Evolutionary conservation across 257 asterid genomes (phyloP).

Genomic region (Cynanchum wilfordii): DNA sequence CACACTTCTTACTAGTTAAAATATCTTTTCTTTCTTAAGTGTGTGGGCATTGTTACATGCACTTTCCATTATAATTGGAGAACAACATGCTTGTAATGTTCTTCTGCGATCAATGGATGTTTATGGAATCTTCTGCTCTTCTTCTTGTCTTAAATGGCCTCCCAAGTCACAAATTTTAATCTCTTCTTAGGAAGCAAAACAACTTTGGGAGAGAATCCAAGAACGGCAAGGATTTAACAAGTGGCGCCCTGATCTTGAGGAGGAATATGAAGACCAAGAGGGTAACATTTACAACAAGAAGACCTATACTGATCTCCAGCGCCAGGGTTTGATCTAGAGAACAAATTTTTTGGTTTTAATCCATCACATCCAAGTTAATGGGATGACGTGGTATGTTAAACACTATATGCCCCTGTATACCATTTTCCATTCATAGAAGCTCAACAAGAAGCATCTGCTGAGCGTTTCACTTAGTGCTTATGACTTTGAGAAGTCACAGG

Average conservation of each 20-base stretch:
- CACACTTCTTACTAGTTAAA: background rate
- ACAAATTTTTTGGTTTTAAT: conserved; percentile 14
- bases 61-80: background rate
- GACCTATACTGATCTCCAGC: conserved; percentile 92
- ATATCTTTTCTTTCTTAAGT: background rate
- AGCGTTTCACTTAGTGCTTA: background rate
- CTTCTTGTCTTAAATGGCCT: background rate
- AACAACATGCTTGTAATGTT: background rate
- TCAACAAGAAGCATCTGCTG: no score
- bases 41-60: background rate
- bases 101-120: background rate
- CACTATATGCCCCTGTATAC: background rate
- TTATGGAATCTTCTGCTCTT: background rate
- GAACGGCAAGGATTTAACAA: conserved; percentile 77
- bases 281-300: conserved; percentile 97
- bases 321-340: conserved; percentile 84
- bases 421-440: background rate
- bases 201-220: conserved; percentile 91
- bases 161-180: background rate
- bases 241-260: conserved; percentile 99
- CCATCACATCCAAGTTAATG: background rate
- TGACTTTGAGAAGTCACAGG: background rate
- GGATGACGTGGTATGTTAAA: background rate
- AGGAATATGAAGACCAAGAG: conserved; percentile 94
- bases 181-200: conserved; percentile 77